These are phyloP conservation scores for Oxyria digyna DNA, from an alignment of 148 eudicot genomes.

Conservation along the genomic window DNA sequence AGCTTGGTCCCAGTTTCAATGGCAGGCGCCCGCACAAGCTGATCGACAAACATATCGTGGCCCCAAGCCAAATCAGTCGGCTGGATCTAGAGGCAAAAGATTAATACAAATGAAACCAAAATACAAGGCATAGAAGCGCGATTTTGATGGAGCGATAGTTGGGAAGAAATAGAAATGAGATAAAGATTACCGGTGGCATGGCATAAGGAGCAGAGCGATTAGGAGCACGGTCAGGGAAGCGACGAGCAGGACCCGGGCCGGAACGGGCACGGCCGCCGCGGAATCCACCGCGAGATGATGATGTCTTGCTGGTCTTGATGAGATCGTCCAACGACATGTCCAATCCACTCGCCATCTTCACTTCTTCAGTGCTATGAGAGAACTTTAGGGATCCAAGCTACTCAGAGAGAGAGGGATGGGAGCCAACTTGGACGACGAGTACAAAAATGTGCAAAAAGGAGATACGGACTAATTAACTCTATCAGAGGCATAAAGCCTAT, in stretches of 20 bases:
- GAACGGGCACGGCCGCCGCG: conserved; percentile 34
- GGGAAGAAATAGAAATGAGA: not conserved
- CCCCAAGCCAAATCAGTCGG: conserved; percentile 62
- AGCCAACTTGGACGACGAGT: not conserved
- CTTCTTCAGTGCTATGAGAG: conserved; percentile 21
- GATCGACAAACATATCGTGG: conserved; percentile 62
- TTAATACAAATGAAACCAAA: not conserved
- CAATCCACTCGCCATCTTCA: conserved; percentile 57
- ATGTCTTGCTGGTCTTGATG: conserved; percentile 68
- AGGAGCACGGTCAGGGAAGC: conserved; percentile 44
- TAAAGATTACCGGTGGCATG: conserved; percentile 29
- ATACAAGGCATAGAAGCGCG: not conserved
- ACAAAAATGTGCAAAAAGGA: not conserved
- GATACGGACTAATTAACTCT: not conserved
- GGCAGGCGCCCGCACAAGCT: conserved; percentile 29
- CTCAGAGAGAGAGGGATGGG: not conserved
- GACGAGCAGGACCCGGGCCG: conserved; percentile 46
- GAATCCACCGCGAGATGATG: conserved; percentile 35
- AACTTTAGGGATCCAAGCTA: not conserved
- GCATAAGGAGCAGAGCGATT: conserved; percentile 63
- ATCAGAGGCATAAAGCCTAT: not conserved
- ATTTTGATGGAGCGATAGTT: not conserved
- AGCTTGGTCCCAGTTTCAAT: conserved; percentile 91
- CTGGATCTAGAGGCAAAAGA: conserved; percentile 13
- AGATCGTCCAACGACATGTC: conserved; percentile 89